phyloP scores from a whole-genome alignment of 768 basidiomycete species.

The Russula griseocarnosa region DNA sequence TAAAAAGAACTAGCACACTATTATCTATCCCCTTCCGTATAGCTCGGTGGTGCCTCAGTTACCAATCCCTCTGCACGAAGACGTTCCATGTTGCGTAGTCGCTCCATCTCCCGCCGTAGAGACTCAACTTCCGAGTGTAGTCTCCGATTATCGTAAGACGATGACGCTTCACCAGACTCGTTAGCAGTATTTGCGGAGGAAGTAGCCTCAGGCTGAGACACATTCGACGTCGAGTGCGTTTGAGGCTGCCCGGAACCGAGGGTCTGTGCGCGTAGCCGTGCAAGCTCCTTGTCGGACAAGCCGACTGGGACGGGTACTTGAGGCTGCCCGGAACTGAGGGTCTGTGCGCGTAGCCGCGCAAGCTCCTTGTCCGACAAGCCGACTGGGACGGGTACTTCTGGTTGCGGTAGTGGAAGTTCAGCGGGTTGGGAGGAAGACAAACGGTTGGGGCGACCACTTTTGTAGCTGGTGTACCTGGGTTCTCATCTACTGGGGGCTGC shows the following conservation, averaged over 20 bases:
- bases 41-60: constrained; percentile 29
- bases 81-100: constrained; percentile 29
- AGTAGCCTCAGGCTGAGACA: not conserved
- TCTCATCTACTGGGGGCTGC: not conserved
- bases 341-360: not conserved
- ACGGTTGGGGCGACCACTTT: not conserved
- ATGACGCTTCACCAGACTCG: not conserved
- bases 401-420: no score
- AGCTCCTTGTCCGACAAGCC: not conserved
- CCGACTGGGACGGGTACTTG: not conserved
- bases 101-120: constrained; percentile 31
- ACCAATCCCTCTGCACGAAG: constrained; percentile 30
- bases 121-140: constrained; percentile 32
- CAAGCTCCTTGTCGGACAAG: constrained; percentile 20
- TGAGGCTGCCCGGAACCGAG: not conserved
- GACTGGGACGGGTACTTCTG: not conserved
- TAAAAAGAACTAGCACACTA: not conserved
- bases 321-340: not conserved
- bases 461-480: not conserved
- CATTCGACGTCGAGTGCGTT: not conserved
- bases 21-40: constrained; percentile 8
- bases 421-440: not conserved
- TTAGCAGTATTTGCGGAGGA: not conserved
- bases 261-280: constrained; percentile 5
- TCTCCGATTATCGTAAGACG: not conserved